Percentiles rank a stretch among this genome's conserved stretches.
Conservation (phyloP, 345 rosid species). For the Rhodamnia argentea region DNA sequence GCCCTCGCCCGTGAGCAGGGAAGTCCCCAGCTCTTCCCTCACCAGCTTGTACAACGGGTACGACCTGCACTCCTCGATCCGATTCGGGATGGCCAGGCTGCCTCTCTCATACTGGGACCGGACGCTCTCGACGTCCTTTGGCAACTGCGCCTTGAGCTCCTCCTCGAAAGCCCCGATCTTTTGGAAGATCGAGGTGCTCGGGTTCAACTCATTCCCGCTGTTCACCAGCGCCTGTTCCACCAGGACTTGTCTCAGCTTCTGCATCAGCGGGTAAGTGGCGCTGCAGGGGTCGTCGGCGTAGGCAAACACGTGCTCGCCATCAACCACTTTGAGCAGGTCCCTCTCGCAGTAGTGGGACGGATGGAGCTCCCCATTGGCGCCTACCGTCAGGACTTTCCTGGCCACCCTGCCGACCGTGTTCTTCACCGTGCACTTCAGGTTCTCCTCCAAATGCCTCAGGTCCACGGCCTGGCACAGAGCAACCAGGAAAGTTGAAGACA, state of each 20-base stretch:
- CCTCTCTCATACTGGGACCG: slow-evolving; percentile 8
- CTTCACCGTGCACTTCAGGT: slow-evolving; percentile 8
- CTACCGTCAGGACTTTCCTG: slow-evolving; percentile 3
- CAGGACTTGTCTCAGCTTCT: slow-evolving; percentile 16
- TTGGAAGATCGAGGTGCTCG: slow-evolving; percentile 8
- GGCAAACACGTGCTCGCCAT: slow-evolving; percentile 3
- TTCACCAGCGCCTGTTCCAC: slow-evolving; percentile 11
- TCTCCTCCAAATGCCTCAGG: slow-evolving; percentile 20
- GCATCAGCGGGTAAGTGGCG: slow-evolving; percentile 13
- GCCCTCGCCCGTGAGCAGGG: slow-evolving; percentile 14
- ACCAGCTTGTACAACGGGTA: slow-evolving; percentile 17
- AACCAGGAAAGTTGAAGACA: slow-evolving; percentile 17
- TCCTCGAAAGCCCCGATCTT: slow-evolving; percentile 17
- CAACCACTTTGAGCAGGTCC: slow-evolving; percentile 7
- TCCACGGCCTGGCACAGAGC: slow-evolving; percentile 19
- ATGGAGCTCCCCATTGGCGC: slow-evolving; percentile 9
- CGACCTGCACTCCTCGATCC: slow-evolving; percentile 18
- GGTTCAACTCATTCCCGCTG: not conserved
- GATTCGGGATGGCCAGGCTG: slow-evolving; percentile 1
- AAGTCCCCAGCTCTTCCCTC: slow-evolving; percentile 14
- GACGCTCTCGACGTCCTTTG: slow-evolving; percentile 14
- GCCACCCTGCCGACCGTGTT: slow-evolving; percentile 9
- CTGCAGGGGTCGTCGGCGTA: slow-evolving; percentile 16
- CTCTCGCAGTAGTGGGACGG: slow-evolving; percentile 11
- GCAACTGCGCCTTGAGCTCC: slow-evolving; percentile 10